A percentile compares a stretch with the other conserved stretches of the same genome.
Conservation (phyloP, 2,329 filamentous ascomycete species). For the Neurospora sp. region DNA sequence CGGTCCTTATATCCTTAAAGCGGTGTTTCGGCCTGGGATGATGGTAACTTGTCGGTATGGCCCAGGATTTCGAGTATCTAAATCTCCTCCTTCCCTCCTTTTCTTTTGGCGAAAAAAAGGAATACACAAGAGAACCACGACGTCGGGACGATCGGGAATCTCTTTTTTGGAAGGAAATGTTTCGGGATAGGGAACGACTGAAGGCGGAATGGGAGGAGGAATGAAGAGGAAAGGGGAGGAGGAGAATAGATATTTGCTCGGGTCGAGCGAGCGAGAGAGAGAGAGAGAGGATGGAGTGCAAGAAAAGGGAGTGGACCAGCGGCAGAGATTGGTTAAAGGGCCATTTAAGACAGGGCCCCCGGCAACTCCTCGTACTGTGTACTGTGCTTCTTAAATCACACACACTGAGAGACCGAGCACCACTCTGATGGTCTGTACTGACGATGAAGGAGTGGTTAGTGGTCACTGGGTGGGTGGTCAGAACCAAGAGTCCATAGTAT, state of each 20-base stretch:
- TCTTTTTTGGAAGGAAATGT: conserved; percentile 31
- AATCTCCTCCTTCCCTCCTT: conserved; percentile 25
- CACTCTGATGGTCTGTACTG: not conserved
- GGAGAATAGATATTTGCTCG: conserved; percentile 32
- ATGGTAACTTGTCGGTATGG: conserved; percentile 18
- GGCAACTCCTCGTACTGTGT: conserved; percentile 5
- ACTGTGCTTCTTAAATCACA: conserved; percentile 1
- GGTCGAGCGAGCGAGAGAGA: conserved; percentile 18
- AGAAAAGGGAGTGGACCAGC: conserved; percentile 46
- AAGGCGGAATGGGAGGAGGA: conserved; percentile 29
- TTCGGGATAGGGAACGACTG: conserved; percentile 46
- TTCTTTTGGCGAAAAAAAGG: conserved; percentile 22
- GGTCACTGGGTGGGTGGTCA: not conserved
- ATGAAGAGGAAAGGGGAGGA: conserved; percentile 24
- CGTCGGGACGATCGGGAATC: not conserved
- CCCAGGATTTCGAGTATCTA: conserved; percentile 15
- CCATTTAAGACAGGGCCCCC: conserved; percentile 33
- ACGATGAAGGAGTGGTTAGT: not conserved
- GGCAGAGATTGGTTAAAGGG: conserved; percentile 28
- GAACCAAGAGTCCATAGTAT: not conserved
- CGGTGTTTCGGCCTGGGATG: not conserved
- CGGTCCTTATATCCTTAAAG: conserved; percentile 17
- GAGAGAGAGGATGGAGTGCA: conserved; percentile 42
- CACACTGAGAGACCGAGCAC: conserved; percentile 4
- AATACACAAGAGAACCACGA: conserved; percentile 15